Evolutionary conservation across 257 asterid species (phyloP), one percentile per base, ranked within the genome.

Genomic region (Solanum acaule): DNA sequence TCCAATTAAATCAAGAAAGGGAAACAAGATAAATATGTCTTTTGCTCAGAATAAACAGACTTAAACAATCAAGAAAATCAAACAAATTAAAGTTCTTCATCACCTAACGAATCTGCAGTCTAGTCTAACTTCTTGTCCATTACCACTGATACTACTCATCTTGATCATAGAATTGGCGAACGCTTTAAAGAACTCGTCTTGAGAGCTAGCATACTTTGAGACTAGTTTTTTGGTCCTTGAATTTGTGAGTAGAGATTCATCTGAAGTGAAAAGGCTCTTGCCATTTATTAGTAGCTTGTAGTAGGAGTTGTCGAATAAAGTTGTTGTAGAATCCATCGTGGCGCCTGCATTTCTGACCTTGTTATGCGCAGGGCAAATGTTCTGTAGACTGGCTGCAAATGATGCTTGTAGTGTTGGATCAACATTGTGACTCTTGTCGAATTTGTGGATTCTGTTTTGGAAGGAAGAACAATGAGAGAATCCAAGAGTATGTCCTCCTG

Each of bases 401-500:
- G 96, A 92, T 12, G 92, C 86, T 27, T 92, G 89, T 90, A 94
- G 2, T 6, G 96, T 87, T 0, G 98, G 98, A 52, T 96, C 98
- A 16, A 95, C 88, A 35, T 91, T 91, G 15, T 81, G 90, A 33
- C 38, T 63, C 6, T 31, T 81, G 92, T 89, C 92, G 89, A 96
- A 96, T 76, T 92, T 93, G 94, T 95, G 98, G 93, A 96, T 94
- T 86, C 98, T 91, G 88, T 95, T 96, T 84, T 95, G 95, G 95
- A 96, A 95, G 14, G 98, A 96, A 34, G 95, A 94, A 61, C 98
- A 96, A 76, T 94, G 98, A 86, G 99, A 92, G 91, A 96, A 96
- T 12, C 98, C 99, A 2, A 95, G 94, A 6, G 98, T 96, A 90
- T 96, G 99, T 6, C 98, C 99, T 91, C 99, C 98, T 96, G 92